Percentiles rank a stretch among this genome's conserved stretches.
phyloP scores from a whole-genome alignment of 805 yeast genomes.

The Lipomyces starkeyi region DNA sequence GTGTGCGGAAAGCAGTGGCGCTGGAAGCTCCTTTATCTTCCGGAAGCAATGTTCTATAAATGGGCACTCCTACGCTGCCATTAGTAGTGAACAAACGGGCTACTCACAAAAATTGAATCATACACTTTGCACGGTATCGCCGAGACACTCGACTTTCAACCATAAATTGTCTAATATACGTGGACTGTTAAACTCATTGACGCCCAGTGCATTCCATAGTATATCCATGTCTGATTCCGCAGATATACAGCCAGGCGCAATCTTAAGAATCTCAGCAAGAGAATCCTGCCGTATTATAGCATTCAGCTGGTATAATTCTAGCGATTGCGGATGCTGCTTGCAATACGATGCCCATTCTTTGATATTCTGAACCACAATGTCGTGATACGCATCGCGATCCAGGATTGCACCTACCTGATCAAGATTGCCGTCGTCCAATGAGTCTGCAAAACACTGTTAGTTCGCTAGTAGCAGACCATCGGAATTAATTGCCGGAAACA shows the following conservation, averaged over 20 bases:
- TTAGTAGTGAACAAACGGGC: neutral
- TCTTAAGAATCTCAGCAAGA: slow-evolving; percentile 7
- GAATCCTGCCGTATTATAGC: slow-evolving; percentile 25
- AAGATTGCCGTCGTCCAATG: neutral
- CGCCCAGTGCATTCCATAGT: slow-evolving; percentile 17
- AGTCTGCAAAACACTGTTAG: neutral
- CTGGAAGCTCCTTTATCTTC: slow-evolving; percentile 13
- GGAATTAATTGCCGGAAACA: neutral
- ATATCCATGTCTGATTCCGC: slow-evolving; percentile 6
- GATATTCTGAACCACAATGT: slow-evolving; percentile 15
- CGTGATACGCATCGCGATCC: slow-evolving; percentile 1
- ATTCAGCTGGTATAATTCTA: slow-evolving; percentile 17
- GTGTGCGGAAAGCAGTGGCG: slow-evolving; percentile 9
- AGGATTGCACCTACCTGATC: slow-evolving; percentile 5
- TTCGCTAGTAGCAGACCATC: neutral
- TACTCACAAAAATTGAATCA: neutral
- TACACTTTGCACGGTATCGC: slow-evolving; percentile 13
- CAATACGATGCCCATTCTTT: slow-evolving; percentile 11
- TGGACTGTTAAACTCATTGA: neutral
- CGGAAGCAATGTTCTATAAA: slow-evolving; percentile 27
- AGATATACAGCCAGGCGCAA: slow-evolving; percentile 13
- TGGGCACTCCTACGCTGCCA: slow-evolving; percentile 14
- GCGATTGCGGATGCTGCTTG: slow-evolving; percentile 5
- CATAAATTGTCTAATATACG: slow-evolving; percentile 20
- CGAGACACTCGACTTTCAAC: slow-evolving; percentile 10